Conservation (phyloP, 1,284 basidiomycete species). For the Puccinia polysora region DNA sequence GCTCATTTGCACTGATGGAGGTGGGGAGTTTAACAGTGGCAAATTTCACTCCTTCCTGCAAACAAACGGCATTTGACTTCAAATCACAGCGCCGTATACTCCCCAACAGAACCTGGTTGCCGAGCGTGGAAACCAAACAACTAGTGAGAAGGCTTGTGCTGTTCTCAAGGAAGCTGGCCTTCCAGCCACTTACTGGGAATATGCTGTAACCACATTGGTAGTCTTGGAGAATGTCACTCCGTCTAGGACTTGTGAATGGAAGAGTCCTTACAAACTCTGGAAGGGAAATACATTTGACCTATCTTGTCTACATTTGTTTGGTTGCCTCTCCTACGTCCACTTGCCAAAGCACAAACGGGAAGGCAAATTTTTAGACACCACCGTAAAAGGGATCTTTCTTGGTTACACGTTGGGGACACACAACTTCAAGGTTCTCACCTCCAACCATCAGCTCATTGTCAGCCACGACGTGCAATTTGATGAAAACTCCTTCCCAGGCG, state of each 20-base stretch:
- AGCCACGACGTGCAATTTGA: too few species aligned
- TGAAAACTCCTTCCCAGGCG: too few species aligned
- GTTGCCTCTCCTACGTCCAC: too few species aligned
- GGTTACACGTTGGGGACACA: too few species aligned
- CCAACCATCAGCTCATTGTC: too few species aligned
- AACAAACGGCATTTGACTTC: not conserved
- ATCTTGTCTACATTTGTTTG: too few species aligned
- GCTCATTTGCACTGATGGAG: not conserved
- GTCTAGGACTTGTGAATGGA: not conserved
- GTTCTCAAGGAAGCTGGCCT: conserved; percentile 50
- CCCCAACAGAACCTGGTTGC: conserved; percentile 53
- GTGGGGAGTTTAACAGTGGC: not conserved
- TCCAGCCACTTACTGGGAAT: conserved; percentile 52
- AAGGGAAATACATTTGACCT: too few species aligned
- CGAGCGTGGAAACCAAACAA: conserved; percentile 51
- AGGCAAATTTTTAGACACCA: too few species aligned
- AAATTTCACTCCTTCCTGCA: not conserved
- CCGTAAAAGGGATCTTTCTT: too few species aligned
- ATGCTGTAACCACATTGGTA: conserved; percentile 51
- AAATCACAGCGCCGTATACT: conserved; percentile 48
- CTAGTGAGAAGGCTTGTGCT: conserved; percentile 48
- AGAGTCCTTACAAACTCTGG: not conserved
- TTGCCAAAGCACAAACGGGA: too few species aligned
- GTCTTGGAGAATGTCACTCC: conserved; percentile 52
- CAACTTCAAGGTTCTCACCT: too few species aligned